Evolutionary conservation across 2,329 filamentous ascomycete genomes (phyloP), one percentile per base, ranked within the genome.

Genomic region (Pochonia chlamydosporia): DNA sequence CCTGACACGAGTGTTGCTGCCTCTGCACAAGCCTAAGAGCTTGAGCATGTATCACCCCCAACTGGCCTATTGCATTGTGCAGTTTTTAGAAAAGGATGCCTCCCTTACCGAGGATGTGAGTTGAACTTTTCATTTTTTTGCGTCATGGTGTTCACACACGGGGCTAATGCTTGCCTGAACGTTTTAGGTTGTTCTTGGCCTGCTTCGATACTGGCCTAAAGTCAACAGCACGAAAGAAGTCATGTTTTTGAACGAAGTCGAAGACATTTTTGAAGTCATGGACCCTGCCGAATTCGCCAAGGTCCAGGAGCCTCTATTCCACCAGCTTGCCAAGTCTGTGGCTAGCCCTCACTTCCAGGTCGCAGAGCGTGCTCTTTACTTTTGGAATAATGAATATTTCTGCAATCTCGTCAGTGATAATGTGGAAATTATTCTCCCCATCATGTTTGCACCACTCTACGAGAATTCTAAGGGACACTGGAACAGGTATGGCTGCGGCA

Each of bases 321-420:
- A 96, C 59, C 93, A 99, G 66, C 77, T 99, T 55, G 91, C 93
- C 55, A 99, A 97, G 68, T 97, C 93, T 3, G 93, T 99, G 36
- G 92, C 93, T 43, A 99, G 93, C 64, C 93, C 93, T 42, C 93
- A 99, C 69, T 99, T 99, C 73, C 93, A 99, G 75, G 93, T 99
- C 49, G 93, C 93, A 16, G 93, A 99, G 71, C 84, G 93, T 55
- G 93, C 93, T 5, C 78, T 99, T 24, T 99, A 99, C 72, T 99
- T 99, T 74, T 99, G 93, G 93, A 99, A 99, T 76, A 99, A 99
- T 63, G 93, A 99, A 67, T 99, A 99, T 67, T 99, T 99, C 72
- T 99, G 93, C 76, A 99, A 97, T 63, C 77, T 99, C 49, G 93
- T 99, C 56, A 96, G 91, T 73, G 93, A 99, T 70, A 99, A 99